Evolutionary conservation across 2,329 filamentous ascomycete species (phyloP), one percentile per base, ranked within the genome.

Genomic region (Pyrenophora graminea): DNA sequence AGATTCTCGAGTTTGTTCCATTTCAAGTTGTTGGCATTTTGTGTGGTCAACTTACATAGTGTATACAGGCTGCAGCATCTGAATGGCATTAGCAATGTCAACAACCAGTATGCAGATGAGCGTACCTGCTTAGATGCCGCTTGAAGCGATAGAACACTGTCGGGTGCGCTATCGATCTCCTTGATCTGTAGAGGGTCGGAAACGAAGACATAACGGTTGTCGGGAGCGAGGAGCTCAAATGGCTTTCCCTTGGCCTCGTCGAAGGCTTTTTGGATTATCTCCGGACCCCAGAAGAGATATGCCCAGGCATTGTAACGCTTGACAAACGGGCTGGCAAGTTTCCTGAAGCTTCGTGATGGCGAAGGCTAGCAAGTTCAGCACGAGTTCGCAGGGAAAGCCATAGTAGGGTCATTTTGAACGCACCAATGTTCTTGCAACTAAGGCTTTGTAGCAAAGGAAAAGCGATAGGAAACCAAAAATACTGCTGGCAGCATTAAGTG

Each of bases 121-220:
- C 53, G 6, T 45, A 56, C 56, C 40, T 55, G 51, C 38, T 62
- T 62, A 1, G 59, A 55, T 2, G 58, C 55, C 3, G 57, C 59
- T 18, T 59, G 55, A 4, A 62, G 40, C 3, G 58, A 61, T 23
- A 61, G 37, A 9, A 57, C 53, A 3, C 44, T 51, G 31, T 58
- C 53, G 13, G 56, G 58, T 9, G 58, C 58, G 43, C 42, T 53
- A 17, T 59, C 56, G 15, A 59, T 33, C 39, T 61, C 55, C 33
- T 52, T 61, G 48, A 61, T 61, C 17, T 59, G 56, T 43, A 49
- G 42, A 30, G 52, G 55, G 13, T 52, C 45, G 33, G 55, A 58
- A 3, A 58, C 53, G 43, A 44, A 58, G 44, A 58, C 55, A 27
- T 58, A 56, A 12, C 56, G 48, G 21, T 48, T 55, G 33, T 58